Evolutionary conservation across 768 basidiomycete genomes (phyloP), one percentile per base, ranked within the genome.

Genomic region (Rhizopogon roseolus): DNA sequence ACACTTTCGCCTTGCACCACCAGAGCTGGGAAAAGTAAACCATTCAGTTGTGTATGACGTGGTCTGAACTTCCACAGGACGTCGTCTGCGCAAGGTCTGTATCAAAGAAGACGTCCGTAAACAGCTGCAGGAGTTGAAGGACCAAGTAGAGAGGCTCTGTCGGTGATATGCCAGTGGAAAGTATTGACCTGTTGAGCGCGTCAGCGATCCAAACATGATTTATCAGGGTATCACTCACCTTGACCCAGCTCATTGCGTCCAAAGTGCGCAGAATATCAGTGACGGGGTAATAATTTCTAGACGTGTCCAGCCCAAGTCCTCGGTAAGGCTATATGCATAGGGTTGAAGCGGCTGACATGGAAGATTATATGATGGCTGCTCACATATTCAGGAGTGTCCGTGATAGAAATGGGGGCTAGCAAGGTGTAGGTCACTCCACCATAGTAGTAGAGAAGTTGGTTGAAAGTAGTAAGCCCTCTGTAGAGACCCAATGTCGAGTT

Each of bases 161-260:
- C 92, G 36, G 83, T 82, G 53, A 90, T 75, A 62, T 93, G 92
- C 91, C 90, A 93, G 58, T 93, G 89, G 60, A 93, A 80, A 1
- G 80, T 81, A 66, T 85, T 91, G 46, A 90, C 78, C 82, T 85
- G 41, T 3, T 5, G 9, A 57, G 9, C 9, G 11, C 14, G 17
- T 51, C 6, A 37, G 37, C 9, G 4, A 42, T 28, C 6, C 28
- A 9, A 17, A 32, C 13, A 46, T 39, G 38, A n/a, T 38, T 17
- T 6, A 14, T 8, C 1, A 51, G 29, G 44, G 6, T 29, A 19
- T 8, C 14, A 22, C 29, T 50, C 50, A 70, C 71, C 73, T 84
- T 84, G 56, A 76, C 75, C 69, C 74, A 74, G 11, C 73, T 71
- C 78, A 82, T 81, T 10, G 78, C 75, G 39, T 81, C 76, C 19